Evolutionary conservation across 306 rosid genomes (phyloP).

Genomic region (Quercus berberidifolia): DNA sequence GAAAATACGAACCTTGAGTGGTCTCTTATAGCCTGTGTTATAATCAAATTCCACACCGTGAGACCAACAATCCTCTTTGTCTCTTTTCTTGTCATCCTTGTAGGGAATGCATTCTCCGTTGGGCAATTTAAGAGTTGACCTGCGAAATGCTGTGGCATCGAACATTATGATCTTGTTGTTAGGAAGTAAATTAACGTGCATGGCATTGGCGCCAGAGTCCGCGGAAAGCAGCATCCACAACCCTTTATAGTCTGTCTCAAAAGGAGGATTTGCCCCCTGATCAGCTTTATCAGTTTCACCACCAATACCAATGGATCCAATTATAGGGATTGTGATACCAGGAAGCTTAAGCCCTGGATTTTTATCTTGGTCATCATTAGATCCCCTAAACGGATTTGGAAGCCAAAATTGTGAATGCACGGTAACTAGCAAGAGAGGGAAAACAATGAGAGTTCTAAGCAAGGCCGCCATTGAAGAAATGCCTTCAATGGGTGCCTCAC

Average conservation of each 20-base stretch:
- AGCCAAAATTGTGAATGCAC: slow-evolving; percentile 2
- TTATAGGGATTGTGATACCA: background rate
- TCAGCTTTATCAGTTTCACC: background rate
- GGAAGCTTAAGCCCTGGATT: background rate
- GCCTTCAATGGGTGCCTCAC: slow-evolving; percentile 25
- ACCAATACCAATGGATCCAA: background rate
- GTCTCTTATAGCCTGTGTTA: slow-evolving; percentile 41
- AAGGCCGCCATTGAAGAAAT: slow-evolving; percentile 42
- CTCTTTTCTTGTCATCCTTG: background rate
- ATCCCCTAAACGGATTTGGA: background rate
- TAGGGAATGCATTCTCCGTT: slow-evolving; percentile 44
- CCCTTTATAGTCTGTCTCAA: slow-evolving; percentile 24
- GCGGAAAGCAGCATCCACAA: slow-evolving; percentile 33
- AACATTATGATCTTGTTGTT: slow-evolving; percentile 50
- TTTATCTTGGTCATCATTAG: background rate
- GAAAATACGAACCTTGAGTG: slow-evolving; percentile 56
- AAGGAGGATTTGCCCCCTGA: slow-evolving; percentile 12
- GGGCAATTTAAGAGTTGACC: slow-evolving; percentile 49
- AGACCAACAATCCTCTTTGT: slow-evolving; percentile 54
- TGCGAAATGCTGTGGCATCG: slow-evolving; percentile 51
- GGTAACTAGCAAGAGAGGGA: slow-evolving; percentile 29
- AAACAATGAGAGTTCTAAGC: slow-evolving; percentile 22
- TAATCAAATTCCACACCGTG: slow-evolving; percentile 61
- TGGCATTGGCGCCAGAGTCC: slow-evolving; percentile 62
- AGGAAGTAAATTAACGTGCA: slow-evolving; percentile 75